A percentile compares a stretch with the other conserved stretches of the same genome.
phyloP scores from a whole-genome alignment of 768 basidiomycete genomes.

The Auricularia cornea region DNA sequence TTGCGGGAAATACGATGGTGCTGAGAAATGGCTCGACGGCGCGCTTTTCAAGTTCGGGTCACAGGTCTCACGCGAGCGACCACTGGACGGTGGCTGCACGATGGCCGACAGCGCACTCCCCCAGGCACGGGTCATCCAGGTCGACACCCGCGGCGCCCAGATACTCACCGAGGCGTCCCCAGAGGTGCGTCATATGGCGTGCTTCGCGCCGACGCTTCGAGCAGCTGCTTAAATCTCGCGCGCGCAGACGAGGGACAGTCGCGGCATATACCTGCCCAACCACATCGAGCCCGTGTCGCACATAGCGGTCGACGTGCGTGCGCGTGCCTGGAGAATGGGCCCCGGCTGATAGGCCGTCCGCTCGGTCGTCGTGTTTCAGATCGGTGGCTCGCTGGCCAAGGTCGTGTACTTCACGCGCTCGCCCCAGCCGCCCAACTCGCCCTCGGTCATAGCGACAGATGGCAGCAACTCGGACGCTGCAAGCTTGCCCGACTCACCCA shows the following conservation, averaged over 20 bases:
- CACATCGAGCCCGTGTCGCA: constrained; percentile 97
- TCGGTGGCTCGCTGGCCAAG: constrained; percentile 95
- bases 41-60: neutral
- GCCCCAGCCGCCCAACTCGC: constrained; percentile 73
- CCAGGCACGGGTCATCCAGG: constrained; percentile 79
- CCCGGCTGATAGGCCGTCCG: constrained; percentile 11
- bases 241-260: constrained; percentile 76
- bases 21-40: neutral
- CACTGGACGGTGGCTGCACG: neutral
- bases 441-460: constrained; percentile 53
- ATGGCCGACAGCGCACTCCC: constrained; percentile 42
- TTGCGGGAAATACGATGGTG: neutral
- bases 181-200: constrained; percentile 44
- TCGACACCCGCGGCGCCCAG: constrained; percentile 89
- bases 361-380: constrained; percentile 37
- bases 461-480: constrained; percentile 38
- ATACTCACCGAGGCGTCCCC: constrained; percentile 92
- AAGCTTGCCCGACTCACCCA: constrained; percentile 27
- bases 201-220: constrained; percentile 3
- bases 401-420: constrained; percentile 98
- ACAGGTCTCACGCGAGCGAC: neutral
- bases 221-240: neutral
- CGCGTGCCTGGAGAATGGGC: constrained; percentile 1
- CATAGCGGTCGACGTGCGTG: constrained; percentile 90
- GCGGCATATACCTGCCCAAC: constrained; percentile 96